Evolutionary conservation across 1,139 yeast genomes (phyloP).

Genomic region (Ashbya aceris): DNA sequence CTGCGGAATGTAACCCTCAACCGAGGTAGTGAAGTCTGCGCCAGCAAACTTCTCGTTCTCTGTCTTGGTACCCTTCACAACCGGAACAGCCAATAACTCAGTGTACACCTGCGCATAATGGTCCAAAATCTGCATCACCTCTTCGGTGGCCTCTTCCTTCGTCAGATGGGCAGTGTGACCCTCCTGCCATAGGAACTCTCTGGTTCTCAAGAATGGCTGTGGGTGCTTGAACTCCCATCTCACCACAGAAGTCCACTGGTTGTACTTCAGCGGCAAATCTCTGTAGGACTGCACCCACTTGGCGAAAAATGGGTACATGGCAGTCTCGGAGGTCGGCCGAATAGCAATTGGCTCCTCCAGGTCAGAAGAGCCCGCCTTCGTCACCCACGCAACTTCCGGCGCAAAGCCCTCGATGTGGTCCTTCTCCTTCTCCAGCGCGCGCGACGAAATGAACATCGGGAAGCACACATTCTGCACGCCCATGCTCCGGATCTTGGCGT

Average conservation of each 20-base stretch:
- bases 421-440: slow-evolving; percentile 92
- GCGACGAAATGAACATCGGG: slow-evolving; percentile 96
- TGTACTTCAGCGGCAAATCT: slow-evolving; percentile 89
- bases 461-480: slow-evolving; percentile 95
- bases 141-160: slow-evolving; percentile 65
- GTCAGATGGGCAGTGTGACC: slow-evolving; percentile 97
- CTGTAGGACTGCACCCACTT: slow-evolving; percentile 99
- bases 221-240: slow-evolving; percentile 99
- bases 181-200: slow-evolving; percentile 99
- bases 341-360: slow-evolving; percentile 97
- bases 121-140: slow-evolving; percentile 80
- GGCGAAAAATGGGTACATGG: slow-evolving; percentile 98
- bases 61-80: slow-evolving; percentile 88
- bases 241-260: slow-evolving; percentile 99
- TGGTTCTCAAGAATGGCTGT: slow-evolving; percentile 96
- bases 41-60: slow-evolving; percentile 99
- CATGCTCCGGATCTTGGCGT: slow-evolving; percentile 64
- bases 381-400: slow-evolving; percentile 99
- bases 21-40: slow-evolving; percentile 89
- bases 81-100: slow-evolving; percentile 95
- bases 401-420: slow-evolving; percentile 99
- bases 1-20: slow-evolving; percentile 94
- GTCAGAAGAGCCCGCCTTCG: slow-evolving; percentile 88
- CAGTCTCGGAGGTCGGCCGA: slow-evolving; percentile 98
- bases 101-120: slow-evolving; percentile 78